Evolutionary conservation across 2,329 filamentous ascomycete species (phyloP).

Genomic region (Paecilomyces niveus): DNA sequence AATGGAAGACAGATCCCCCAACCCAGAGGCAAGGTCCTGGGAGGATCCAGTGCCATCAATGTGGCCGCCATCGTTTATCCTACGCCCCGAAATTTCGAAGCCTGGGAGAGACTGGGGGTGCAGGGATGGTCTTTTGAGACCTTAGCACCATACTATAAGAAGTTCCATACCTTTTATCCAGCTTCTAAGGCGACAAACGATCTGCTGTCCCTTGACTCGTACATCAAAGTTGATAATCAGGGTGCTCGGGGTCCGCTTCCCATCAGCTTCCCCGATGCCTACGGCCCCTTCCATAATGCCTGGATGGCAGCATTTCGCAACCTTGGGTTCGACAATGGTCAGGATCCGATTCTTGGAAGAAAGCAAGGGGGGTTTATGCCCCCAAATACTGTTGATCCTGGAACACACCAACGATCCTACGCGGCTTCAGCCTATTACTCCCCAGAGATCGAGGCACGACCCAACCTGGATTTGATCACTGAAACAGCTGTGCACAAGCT

Average conservation of each 20-base stretch:
- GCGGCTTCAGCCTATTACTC: too few species aligned
- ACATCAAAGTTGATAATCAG: background rate
- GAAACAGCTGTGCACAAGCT: too few species aligned
- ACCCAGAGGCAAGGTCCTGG: conserved; percentile 1
- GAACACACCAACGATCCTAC: too few species aligned
- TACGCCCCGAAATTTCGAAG: background rate
- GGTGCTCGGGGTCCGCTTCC: background rate
- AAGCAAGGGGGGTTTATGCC: background rate
- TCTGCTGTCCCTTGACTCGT: background rate
- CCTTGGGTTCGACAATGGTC: background rate
- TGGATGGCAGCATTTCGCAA: background rate
- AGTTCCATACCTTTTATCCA: background rate
- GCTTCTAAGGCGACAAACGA: background rate
- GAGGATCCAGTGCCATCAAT: conserved; percentile 1
- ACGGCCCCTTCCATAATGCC: background rate
- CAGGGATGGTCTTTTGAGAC: background rate
- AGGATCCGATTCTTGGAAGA: background rate
- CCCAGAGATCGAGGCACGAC: too few species aligned
- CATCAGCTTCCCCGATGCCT: background rate
- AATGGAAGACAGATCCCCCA: background rate
- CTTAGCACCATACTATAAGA: background rate
- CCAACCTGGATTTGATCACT: too few species aligned
- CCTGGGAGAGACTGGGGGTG: background rate
- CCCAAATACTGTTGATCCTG: background rate
- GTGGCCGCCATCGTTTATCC: background rate